Percentiles rank a stretch among this genome's conserved stretches.
phyloP scores from a whole-genome alignment of 1,284 basidiomycete genomes.

The Moniliophthora roreri region DNA sequence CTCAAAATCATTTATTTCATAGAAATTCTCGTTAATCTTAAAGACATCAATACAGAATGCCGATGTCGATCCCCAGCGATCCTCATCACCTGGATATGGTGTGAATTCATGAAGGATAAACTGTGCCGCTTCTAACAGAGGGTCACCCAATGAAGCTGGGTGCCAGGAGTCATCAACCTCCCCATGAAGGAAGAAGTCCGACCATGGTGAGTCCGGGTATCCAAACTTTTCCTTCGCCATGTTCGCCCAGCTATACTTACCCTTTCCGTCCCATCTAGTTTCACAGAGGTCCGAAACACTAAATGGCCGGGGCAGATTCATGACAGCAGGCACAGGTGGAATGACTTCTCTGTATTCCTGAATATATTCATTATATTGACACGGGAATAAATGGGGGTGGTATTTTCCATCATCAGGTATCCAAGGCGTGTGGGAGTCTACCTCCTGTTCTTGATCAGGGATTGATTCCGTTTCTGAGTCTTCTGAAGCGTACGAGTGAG shows the following conservation, averaged over 20 bases:
- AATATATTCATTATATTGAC: background rate
- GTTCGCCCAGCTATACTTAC: background rate
- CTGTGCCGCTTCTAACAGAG: background rate
- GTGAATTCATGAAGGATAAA: background rate
- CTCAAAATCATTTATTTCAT: background rate
- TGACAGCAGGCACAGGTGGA: background rate
- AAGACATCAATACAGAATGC: background rate
- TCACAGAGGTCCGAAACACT: background rate
- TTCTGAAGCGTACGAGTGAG: too few species aligned
- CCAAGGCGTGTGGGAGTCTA: too few species aligned
- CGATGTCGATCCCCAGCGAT: background rate
- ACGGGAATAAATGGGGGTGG: too few species aligned
- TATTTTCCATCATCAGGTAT: too few species aligned
- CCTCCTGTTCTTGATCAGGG: too few species aligned
- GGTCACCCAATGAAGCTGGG: background rate
- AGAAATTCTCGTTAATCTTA: background rate
- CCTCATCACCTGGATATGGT: conserved; percentile 8
- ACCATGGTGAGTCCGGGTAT: conserved; percentile 1
- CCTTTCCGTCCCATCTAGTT: background rate
- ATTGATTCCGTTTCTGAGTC: too few species aligned
- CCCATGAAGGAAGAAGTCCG: conserved; percentile 4
- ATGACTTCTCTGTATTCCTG: background rate
- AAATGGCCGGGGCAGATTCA: background rate
- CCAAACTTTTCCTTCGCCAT: conserved; percentile 2
- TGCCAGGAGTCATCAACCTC: conserved; percentile 1